These are phyloP conservation scores for Salix purpurea DNA, from an alignment of 345 rosid genomes.

Conservation along the genomic window DNA sequence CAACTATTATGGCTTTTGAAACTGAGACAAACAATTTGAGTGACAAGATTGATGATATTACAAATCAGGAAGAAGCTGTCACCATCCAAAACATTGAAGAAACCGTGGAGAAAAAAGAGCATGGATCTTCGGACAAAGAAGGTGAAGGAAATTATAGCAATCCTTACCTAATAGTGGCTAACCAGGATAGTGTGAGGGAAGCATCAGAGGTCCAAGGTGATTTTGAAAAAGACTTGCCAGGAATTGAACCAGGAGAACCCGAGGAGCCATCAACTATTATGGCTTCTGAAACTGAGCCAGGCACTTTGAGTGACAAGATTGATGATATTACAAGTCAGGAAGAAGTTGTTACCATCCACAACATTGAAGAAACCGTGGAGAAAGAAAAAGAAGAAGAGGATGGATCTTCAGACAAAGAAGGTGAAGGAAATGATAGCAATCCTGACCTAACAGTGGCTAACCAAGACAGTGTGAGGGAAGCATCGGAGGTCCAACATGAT, in stretches of 20 bases:
- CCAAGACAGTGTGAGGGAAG: neutral
- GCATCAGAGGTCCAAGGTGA: neutral
- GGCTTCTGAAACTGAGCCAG: neutral
- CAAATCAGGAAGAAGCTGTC: neutral
- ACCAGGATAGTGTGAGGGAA: neutral
- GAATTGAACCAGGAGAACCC: slow-evolving; percentile 1
- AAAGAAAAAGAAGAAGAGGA: neutral
- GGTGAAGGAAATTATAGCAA: neutral
- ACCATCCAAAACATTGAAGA: slow-evolving; percentile 10
- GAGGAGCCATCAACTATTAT: neutral
- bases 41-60: slow-evolving; percentile 1
- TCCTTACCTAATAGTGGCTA: neutral
- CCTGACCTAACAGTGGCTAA: neutral
- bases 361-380: slow-evolving; percentile 1
- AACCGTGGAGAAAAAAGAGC: neutral
- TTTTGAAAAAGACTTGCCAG: no score
- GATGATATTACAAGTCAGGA: neutral
- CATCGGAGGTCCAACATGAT: neutral
- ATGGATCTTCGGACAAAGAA: neutral
- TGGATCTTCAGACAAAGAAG: neutral
- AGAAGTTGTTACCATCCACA: slow-evolving; percentile 4
- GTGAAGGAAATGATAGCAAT: neutral
- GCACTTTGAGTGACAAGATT: neutral
- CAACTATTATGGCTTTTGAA: neutral
- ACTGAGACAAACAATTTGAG: neutral